Base-by-base conservation (phyloP, 352 stramenopile species). In the Phytophthora tubulina region DNA sequence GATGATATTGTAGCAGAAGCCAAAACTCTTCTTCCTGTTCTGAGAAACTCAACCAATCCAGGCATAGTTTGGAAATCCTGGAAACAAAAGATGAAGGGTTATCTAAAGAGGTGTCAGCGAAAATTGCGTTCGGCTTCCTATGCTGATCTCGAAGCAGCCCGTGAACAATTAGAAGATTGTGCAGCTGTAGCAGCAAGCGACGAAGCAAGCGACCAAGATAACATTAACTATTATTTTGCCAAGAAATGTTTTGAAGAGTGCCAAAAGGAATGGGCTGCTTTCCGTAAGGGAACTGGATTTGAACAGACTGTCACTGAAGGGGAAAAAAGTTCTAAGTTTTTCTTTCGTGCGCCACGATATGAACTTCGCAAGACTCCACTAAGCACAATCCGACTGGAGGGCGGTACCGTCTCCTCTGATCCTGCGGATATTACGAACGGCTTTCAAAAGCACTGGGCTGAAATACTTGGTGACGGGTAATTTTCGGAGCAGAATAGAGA, bases 31-130 rank as follows among this genome's bases (percentile, higher is more conserved):
- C 27, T 63, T 21, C 21, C 41, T 21, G 32, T 63, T 32, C 33
- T 63, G 4, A 8, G 42, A 21, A 9, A 31, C 17, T 63, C 41
- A 33, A 4, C 38, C 6, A 63, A 63, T 6, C 32, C 42, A 4
- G 55, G 55, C 15, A 63, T 53, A 44, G 41, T 54, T 7, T 50
- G 42, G 42, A 30, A 50, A 50, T 10, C 33, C 6, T 63, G 55
- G 42, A 63, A 63, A 8, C 42, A 63, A 17, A 17, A 35, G 17
- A 63, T 62, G 39, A 51, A 62, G 17, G 21, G 17, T 7, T 52
- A 62, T 10, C 54, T 62, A n/a, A 54, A 63, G 21, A 30, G 39
- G 15, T 63, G 55, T 8, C 55, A 63, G 53, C 27, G 31, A 15
- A 32, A 15, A 4, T 27, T 54, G 8, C 13, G 30, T 6, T 53